Evolutionary conservation across 139 green algal genomes (phyloP), one percentile per base, ranked within the genome.

Genomic region (Haematococcus sp.): DNA sequence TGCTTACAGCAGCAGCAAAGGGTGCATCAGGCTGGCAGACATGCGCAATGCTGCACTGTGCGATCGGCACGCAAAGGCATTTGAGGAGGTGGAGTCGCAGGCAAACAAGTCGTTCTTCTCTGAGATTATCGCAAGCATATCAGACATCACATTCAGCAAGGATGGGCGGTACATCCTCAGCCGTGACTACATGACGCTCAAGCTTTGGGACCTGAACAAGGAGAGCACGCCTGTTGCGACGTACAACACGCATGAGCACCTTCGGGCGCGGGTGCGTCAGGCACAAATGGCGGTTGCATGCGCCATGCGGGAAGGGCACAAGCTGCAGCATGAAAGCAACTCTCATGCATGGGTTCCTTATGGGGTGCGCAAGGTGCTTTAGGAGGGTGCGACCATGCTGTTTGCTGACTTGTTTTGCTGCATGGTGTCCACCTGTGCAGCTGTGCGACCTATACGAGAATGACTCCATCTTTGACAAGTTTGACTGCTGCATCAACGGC

Each of bases 381-480:
- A n/a, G n/a, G n/a, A n/a, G n/a, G n/a, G n/a, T n/a, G n/a, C n/a
- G n/a, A n/a, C n/a, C n/a, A n/a, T n/a, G n/a, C n/a, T n/a, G n/a
- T n/a, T n/a, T n/a, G n/a, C n/a, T n/a, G n/a, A n/a, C n/a, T n/a
- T n/a, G n/a, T n/a, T n/a, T n/a, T n/a, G n/a, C n/a, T n/a, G n/a
- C n/a, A n/a, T n/a, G n/a, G n/a, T n/a, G n/a, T n/a, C n/a, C n/a
- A n/a, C n/a, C n/a, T n/a, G n/a, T 61, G 81, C 85, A 94, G 88
- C 83, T 99, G 58, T 97, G 91, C 77, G 94, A 99, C 78, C 81
- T 99, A 74, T 99, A 99, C 80, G 96, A 99, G 84, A 98, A 94
- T 74, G 96, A 99, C 85, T 92, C 80, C 79, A 98, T 99, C 65
- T 99, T 99, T 73, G 95, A 99, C 88, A 99, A 99, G 85, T 98